Evolutionary conservation across 768 basidiomycete species (phyloP), one percentile per base, ranked within the genome.

Genomic region (Rhizopogon roseolus): DNA sequence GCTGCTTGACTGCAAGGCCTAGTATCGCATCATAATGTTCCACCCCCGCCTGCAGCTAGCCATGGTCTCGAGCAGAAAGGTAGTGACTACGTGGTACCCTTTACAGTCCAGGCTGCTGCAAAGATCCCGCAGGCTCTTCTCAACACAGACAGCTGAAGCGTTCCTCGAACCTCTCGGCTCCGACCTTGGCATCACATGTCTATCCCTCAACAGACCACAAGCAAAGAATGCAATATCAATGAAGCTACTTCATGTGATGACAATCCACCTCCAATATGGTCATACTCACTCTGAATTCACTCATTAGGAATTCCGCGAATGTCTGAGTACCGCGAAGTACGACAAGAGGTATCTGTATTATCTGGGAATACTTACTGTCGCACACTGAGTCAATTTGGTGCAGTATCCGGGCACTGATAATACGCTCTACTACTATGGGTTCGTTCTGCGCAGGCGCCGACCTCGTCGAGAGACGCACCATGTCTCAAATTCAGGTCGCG

Each of bases 371-470:
- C 5, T 13, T 43, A 41, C 25, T 32, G 42, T 13, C 28, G 17
- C 49, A 22, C 37, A 42, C 29, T 19, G 22, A 40, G 4, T 36
- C 28, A 5, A 8, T 41, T 39, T 16, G 48, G 17, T 22, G 11
- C 17, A 92, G 88, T 53, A 76, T 86, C 50, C 86, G 93, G 53
- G 82, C 88, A 0, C 79, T 98, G 55, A 84, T 98, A 52, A 66
- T 98, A n/a, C 81, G 86, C 50, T 94, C 94, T 6, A 80, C 89
- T 1, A 80, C 84, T 0, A 60, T 76, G n/a, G 85, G 84, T 22
- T 77, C 89, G 3, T 98, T 97, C 71, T 98, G 94, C 65, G 86
- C 94, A 14, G 94, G 94, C 10, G 94, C 94, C 7, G 94, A 98
- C 68, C 81, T 97, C 43, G 76, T 76, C 48, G 94, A 98, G 65